Conservation (phyloP, 805 yeast species). For the Saccharomycopsis oosterbeekiorum region DNA sequence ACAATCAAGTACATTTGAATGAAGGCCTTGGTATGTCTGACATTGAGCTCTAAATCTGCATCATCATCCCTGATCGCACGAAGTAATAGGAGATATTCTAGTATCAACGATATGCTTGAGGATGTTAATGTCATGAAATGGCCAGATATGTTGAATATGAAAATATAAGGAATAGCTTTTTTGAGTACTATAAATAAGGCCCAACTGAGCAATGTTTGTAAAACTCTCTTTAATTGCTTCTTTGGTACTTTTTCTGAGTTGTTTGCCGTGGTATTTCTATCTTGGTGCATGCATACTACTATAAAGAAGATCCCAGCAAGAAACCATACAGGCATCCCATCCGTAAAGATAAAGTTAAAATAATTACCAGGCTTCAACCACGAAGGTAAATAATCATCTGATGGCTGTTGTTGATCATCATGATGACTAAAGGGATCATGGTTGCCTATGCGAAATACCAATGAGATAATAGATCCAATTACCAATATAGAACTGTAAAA, state of each 20-base stretch:
- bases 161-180: neutral
- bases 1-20: neutral
- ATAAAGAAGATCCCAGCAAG: neutral
- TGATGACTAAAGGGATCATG: neutral
- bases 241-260: no score
- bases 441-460: neutral
- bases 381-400: neutral
- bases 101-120: conserved; percentile 6
- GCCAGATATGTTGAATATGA: conserved; percentile 9
- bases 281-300: neutral
- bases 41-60: neutral
- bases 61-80: neutral
- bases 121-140: conserved; percentile 11
- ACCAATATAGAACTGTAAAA: neutral
- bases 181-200: neutral
- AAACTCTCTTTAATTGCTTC: neutral
- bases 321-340: conserved; percentile 4
- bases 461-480: neutral
- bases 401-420: neutral
- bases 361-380: conserved; percentile 3
- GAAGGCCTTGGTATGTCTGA: neutral
- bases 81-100: conserved; percentile 1
- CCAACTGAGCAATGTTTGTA: neutral
- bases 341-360: conserved; percentile 10
- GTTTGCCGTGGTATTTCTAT: neutral